Evolutionary conservation across 352 stramenopile genomes (phyloP).

Genomic region (Phytophthora kernoviae): DNA sequence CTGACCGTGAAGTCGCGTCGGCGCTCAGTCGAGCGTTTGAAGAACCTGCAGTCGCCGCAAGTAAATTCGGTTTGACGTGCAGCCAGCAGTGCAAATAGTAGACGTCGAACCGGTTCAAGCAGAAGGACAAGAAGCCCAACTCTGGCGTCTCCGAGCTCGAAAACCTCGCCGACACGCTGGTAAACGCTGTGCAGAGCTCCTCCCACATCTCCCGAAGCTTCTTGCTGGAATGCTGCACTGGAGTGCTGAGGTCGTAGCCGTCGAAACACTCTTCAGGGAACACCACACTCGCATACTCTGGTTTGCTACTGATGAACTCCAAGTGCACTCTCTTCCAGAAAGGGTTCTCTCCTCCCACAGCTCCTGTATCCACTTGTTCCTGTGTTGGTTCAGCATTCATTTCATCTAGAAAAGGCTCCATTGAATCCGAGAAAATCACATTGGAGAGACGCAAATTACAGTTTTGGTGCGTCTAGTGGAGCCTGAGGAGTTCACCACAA

Average conservation of each 20-base stretch:
- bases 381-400: background rate
- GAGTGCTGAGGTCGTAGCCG: conserved; percentile 1
- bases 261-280: background rate
- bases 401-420: background rate
- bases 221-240: conserved; percentile 3
- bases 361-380: background rate
- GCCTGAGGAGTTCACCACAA: background rate
- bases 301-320: conserved; percentile 2
- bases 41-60: background rate
- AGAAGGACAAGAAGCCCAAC: background rate
- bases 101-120: background rate
- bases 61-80: background rate
- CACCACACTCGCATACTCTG: background rate
- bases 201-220: conserved; percentile 2
- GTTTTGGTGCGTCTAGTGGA: background rate
- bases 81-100: conserved; percentile 4
- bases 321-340: conserved; percentile 2
- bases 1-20: too few relatives aligned
- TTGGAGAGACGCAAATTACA: conserved; percentile 1
- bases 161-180: conserved; percentile 2
- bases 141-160: background rate
- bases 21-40: background rate
- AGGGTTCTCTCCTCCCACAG: background rate
- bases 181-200: conserved; percentile 1
- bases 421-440: background rate